These are phyloP conservation scores for Cephaloascus fragrans DNA, from an alignment of 805 yeast species.

Conservation along the genomic window DNA sequence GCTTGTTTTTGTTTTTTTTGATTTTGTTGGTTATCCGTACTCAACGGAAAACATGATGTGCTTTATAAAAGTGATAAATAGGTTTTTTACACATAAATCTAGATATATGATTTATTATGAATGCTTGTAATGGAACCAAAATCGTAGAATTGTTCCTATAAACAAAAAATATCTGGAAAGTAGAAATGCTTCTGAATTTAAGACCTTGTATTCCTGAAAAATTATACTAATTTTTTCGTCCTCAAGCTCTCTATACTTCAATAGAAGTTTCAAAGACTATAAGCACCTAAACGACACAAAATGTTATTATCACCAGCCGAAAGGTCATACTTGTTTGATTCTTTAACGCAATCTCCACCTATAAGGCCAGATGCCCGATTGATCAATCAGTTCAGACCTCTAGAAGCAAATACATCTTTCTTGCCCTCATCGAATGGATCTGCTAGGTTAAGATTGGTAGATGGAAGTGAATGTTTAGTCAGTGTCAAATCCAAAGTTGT, in stretches of 20 bases:
- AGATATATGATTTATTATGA: too few species aligned
- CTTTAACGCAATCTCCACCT: conserved; percentile 49
- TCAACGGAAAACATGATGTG: conserved; percentile 10
- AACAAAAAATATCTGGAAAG: too few species aligned
- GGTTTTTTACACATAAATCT: too few species aligned
- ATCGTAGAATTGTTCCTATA: too few species aligned
- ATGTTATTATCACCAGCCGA: conserved; percentile 75
- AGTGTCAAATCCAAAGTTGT: conserved; percentile 86
- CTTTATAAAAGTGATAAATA: too few species aligned
- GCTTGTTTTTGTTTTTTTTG: conserved; percentile 15
- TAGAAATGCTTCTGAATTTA: too few species aligned
- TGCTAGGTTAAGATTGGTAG: conserved; percentile 73
- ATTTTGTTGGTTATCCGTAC: conserved; percentile 15
- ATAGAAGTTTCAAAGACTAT: too few species aligned
- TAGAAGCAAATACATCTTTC: conserved; percentile 74
- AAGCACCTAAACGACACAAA: too few species aligned
- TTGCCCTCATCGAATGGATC: conserved; percentile 90
- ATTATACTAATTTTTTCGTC: too few species aligned
- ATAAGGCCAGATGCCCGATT: conserved; percentile 82
- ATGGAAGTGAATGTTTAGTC: conserved; percentile 89
- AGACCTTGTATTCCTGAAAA: too few species aligned
- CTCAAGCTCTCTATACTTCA: too few species aligned
- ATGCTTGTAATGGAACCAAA: too few species aligned
- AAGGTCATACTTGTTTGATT: conserved; percentile 65
- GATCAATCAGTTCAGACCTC: conserved; percentile 68